phyloP scores from a whole-genome alignment of 768 basidiomycete genomes.

The Tricholoma bakamatsutake region DNA sequence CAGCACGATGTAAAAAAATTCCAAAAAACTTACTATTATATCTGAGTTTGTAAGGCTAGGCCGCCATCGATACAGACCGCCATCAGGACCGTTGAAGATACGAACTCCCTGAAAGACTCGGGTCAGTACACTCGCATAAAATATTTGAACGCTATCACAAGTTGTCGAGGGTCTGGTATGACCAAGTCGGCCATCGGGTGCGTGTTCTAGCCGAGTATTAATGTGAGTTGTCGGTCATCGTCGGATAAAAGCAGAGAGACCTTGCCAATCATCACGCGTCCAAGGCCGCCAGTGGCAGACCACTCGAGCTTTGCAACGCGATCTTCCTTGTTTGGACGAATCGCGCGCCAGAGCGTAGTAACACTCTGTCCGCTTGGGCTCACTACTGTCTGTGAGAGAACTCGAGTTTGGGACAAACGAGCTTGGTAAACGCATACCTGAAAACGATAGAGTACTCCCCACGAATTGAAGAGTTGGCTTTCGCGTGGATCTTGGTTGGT shows the following conservation, averaged over 20 bases:
- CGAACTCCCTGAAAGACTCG: conserved; percentile 44
- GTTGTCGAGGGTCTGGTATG: conserved; percentile 55
- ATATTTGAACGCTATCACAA: conserved; percentile 36
- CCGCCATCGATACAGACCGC: conserved; percentile 75
- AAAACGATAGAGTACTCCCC: conserved; percentile 79
- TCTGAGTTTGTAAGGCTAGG: conserved; percentile 55
- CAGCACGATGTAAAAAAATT: conserved; percentile 13
- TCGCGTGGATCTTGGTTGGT: conserved; percentile 83
- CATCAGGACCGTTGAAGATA: conserved; percentile 79
- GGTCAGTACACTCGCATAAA: conserved; percentile 13
- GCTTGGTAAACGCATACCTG: conserved; percentile 40
- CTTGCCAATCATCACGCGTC: conserved; percentile 83
- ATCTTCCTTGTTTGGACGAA: conserved; percentile 81
- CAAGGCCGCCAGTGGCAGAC: conserved; percentile 76
- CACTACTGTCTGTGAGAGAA: conserved; percentile 52
- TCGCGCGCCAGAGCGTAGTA: conserved; percentile 76
- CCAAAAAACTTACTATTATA: conserved; percentile 44
- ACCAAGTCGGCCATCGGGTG: conserved; percentile 82
- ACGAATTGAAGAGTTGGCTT: conserved; percentile 76
- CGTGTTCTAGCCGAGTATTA: conserved; percentile 47
- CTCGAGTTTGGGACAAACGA: conserved; percentile 9
- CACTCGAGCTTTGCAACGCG: conserved; percentile 86
- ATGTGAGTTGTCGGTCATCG: conserved; percentile 18
- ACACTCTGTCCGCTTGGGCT: conserved; percentile 59
- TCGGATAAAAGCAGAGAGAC: conserved; percentile 30